A percentile compares a stretch with the other conserved stretches of the same genome.
Conservation (phyloP, 106 monocot species). For the Vanilla planifolia region DNA sequence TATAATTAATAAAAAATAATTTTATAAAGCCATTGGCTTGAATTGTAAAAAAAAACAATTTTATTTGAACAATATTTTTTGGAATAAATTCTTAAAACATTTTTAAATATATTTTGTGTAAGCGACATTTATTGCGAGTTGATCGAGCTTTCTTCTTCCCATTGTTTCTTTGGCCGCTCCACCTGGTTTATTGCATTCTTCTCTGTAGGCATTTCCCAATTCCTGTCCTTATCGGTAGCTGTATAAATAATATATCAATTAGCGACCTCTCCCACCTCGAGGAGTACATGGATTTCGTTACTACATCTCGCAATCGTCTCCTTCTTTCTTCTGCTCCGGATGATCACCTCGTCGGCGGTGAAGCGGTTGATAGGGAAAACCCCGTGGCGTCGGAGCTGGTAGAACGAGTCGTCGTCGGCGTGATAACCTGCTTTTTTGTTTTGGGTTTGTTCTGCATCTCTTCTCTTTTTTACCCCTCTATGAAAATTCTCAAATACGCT, state of each 20-base stretch:
- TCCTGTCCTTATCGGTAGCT: neutral
- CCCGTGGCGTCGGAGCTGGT: constrained; percentile 21
- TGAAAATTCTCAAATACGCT: too few species aligned
- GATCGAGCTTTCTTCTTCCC: neutral
- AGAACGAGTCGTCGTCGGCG: constrained; percentile 23
- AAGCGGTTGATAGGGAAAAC: neutral
- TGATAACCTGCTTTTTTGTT: constrained; percentile 49
- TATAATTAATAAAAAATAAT: too few species aligned
- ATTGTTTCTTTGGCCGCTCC: neutral
- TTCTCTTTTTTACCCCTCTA: neutral
- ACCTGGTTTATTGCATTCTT: neutral
- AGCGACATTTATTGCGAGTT: constrained; percentile 7
- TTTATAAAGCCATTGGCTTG: too few species aligned
- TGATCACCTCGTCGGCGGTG: neutral
- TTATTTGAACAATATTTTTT: too few species aligned
- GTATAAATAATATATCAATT: constrained; percentile 3
- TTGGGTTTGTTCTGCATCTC: constrained; percentile 26
- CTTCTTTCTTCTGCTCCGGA: neutral
- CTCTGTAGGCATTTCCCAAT: neutral
- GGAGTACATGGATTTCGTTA: neutral
- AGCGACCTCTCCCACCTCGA: neutral
- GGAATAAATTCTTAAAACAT: too few species aligned
- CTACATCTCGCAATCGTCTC: neutral
- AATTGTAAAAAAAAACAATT: too few species aligned
- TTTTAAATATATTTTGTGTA: too few species aligned